Conservation (phyloP, 2,329 filamentous ascomycete species). For the Phoma sp. region DNA sequence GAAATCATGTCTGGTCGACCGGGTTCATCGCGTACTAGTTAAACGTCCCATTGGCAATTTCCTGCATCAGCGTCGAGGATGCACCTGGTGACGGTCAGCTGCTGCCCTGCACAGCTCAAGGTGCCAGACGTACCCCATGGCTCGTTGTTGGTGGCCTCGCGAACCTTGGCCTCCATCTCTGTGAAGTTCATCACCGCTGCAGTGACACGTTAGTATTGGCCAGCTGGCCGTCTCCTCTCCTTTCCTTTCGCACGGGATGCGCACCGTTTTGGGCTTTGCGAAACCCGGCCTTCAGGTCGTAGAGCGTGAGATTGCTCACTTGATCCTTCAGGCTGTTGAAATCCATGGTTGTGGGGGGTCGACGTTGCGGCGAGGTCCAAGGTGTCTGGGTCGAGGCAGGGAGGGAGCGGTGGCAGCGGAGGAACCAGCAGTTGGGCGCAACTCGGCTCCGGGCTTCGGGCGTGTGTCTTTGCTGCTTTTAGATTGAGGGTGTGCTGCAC, state of each 20-base stretch:
- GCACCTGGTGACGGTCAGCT: slow-evolving; percentile 57
- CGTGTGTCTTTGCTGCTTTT: not conserved
- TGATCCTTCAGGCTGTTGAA: slow-evolving; percentile 82
- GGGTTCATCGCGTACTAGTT: slow-evolving; percentile 77
- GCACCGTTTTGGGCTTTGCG: slow-evolving; percentile 96
- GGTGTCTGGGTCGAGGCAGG: not conserved
- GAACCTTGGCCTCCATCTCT: slow-evolving; percentile 73
- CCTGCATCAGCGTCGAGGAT: slow-evolving; percentile 89
- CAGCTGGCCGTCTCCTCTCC: slow-evolving; percentile 18
- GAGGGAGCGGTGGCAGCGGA: slow-evolving; percentile 6
- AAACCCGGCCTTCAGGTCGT: slow-evolving; percentile 93
- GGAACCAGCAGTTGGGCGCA: slow-evolving; percentile 9
- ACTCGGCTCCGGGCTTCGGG: slow-evolving; percentile 7
- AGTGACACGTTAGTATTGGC: slow-evolving; percentile 35
- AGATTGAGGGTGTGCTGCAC: not conserved
- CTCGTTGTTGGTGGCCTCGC: slow-evolving; percentile 98
- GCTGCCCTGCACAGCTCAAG: not conserved
- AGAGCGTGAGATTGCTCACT: slow-evolving; percentile 90
- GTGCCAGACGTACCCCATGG: slow-evolving; percentile 74
- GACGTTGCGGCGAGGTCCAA: slow-evolving; percentile 9
- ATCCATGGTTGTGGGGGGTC: slow-evolving; percentile 69
- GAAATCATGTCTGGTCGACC: not conserved
- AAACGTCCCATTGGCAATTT: slow-evolving; percentile 97
- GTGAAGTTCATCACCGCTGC: slow-evolving; percentile 97
- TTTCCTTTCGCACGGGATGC: slow-evolving; percentile 22